Evolutionary conservation across 345 rosid genomes (phyloP).

Genomic region (Pistacia vera): DNA sequence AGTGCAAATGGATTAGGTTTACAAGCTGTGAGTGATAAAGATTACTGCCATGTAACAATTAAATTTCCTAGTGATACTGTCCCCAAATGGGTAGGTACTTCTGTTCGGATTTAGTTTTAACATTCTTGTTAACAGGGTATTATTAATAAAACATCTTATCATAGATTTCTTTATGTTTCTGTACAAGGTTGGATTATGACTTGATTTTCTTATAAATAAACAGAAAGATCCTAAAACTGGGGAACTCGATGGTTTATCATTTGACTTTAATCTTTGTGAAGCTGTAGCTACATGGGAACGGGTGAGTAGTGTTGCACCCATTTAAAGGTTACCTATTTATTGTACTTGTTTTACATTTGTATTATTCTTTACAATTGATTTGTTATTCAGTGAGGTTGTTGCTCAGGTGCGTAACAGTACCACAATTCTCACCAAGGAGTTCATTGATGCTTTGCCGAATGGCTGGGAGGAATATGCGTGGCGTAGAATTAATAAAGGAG

Average conservation of each 20-base stretch:
- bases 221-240: slow-evolving; percentile 94
- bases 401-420: slow-evolving; percentile 88
- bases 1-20: slow-evolving; percentile 88
- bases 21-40: slow-evolving; percentile 58
- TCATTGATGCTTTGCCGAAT: slow-evolving; percentile 84
- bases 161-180: background rate
- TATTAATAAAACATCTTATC: background rate
- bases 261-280: slow-evolving; percentile 85
- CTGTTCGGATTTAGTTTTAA: background rate
- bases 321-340: slow-evolving; percentile 6
- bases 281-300: slow-evolving; percentile 97
- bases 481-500: slow-evolving; percentile 94
- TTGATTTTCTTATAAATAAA: slow-evolving; percentile 13
- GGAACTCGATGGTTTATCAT: slow-evolving; percentile 74
- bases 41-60: slow-evolving; percentile 65
- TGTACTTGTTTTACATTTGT: slow-evolving; percentile 8
- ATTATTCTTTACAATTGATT: slow-evolving; percentile 41
- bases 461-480: slow-evolving; percentile 99
- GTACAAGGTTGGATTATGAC: background rate
- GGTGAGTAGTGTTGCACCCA: slow-evolving; percentile 34
- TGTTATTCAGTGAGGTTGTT: slow-evolving; percentile 51
- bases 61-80: slow-evolving; percentile 72
- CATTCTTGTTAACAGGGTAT: background rate
- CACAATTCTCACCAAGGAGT: slow-evolving; percentile 90
- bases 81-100: slow-evolving; percentile 79